Evolutionary conservation across 192 early-diverging fungal genomes (phyloP).

Genomic region (Nowakowskiella sp.): DNA sequence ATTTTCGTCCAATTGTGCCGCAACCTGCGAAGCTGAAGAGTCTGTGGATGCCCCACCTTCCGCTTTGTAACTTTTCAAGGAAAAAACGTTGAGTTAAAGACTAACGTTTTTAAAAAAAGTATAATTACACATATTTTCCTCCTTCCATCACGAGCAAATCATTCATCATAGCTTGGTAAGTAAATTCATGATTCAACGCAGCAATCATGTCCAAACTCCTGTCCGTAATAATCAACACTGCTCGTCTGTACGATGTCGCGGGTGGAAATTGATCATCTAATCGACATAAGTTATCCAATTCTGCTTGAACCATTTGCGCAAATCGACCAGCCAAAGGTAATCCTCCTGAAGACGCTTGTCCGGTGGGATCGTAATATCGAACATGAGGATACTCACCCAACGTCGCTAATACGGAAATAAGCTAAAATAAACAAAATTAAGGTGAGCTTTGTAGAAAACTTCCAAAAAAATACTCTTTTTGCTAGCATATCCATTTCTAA

Average conservation of each 20-base stretch:
- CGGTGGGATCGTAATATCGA: constrained; percentile 78
- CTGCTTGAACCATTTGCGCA: constrained; percentile 70
- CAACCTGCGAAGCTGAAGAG: constrained; percentile 35
- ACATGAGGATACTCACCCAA: constrained; percentile 89
- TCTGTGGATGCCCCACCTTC: constrained; percentile 24
- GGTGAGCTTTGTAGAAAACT: not conserved
- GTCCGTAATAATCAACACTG: constrained; percentile 83
- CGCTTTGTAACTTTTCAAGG: constrained; percentile 25
- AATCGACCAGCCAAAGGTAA: constrained; percentile 62
- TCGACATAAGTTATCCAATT: constrained; percentile 73
- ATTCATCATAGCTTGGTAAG: constrained; percentile 97
- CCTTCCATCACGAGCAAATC: constrained; percentile 71
- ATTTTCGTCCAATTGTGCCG: constrained; percentile 61
- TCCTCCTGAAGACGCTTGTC: constrained; percentile 61
- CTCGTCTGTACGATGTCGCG: constrained; percentile 33
- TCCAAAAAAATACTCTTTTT: constrained; percentile 28
- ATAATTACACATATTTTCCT: constrained; percentile 43
- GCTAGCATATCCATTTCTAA: constrained; percentile 38
- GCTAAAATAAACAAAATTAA: constrained; percentile 23
- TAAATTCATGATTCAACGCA: constrained; percentile 95
- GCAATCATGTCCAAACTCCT: constrained; percentile 83
- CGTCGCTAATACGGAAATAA: constrained; percentile 79
- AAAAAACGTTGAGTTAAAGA: constrained; percentile 8
- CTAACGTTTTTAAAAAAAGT: constrained; percentile 9
- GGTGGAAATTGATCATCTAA: constrained; percentile 55